Percentiles rank a stretch among this genome's conserved stretches.
These are phyloP conservation scores for Mortierella sp. DNA, from an alignment of 371 early-diverging fungal species.

Conservation along the genomic window DNA sequence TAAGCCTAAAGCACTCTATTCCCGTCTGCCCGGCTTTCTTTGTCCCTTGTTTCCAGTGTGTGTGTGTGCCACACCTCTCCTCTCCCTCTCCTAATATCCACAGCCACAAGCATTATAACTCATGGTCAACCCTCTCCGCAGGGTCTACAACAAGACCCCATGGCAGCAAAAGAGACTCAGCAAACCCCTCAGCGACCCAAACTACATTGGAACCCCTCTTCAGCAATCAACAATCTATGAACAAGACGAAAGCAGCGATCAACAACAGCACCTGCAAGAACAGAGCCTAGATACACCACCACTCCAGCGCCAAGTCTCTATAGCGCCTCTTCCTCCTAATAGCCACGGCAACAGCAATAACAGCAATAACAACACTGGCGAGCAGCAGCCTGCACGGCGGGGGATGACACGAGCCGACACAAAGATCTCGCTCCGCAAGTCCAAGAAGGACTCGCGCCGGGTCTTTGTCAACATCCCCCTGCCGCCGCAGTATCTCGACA, in stretches of 20 bases:
- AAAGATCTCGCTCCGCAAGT: conserved; percentile 55
- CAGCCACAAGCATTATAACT: not conserved
- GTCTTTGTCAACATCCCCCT: conserved; percentile 78
- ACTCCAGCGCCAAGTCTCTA: conserved; percentile 9
- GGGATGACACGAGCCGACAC: conserved; percentile 53
- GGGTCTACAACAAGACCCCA: conserved; percentile 48
- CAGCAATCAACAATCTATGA: conserved; percentile 33
- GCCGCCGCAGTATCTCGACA: conserved; percentile 66
- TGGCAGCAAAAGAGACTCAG: conserved; percentile 48
- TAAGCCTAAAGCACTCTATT: not conserved
- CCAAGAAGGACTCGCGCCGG: conserved; percentile 63
- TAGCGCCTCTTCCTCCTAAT: conserved; percentile 1
- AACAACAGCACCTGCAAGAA: not conserved
- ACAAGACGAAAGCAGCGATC: not conserved
- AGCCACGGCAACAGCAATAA: conserved; percentile 10
- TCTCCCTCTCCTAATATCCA: not conserved
- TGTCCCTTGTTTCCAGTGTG: conserved; percentile 1
- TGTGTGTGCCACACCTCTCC: not conserved
- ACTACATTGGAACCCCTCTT: conserved; percentile 30
- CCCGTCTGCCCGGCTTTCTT: conserved; percentile 2
- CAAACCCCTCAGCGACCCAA: conserved; percentile 49
- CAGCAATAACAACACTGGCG: conserved; percentile 8
- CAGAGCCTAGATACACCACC: not conserved
- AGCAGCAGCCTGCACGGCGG: conserved; percentile 20
- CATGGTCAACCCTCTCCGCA: conserved; percentile 43